Percentiles rank a stretch among this genome's conserved stretches.
phyloP scores from a whole-genome alignment of 768 basidiomycete genomes.

The Termitomyces sp. region DNA sequence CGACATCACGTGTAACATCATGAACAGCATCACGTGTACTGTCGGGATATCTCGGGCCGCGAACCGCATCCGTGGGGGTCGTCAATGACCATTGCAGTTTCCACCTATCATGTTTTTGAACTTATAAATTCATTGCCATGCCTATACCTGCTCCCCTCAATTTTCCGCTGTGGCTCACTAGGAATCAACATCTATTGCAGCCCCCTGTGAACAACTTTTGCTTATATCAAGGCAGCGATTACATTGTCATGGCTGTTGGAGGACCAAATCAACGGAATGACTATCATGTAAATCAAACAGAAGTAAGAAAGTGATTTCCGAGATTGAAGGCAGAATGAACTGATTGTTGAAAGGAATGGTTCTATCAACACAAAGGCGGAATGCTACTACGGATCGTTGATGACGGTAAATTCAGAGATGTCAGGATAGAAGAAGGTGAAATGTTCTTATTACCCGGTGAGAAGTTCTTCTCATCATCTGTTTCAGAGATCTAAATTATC shows the following conservation, averaged over 20 bases:
- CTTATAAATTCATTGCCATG: too few relatives aligned
- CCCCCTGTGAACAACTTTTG: too few relatives aligned
- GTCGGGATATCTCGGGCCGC: slow-evolving; percentile 6
- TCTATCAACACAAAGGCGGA: too few relatives aligned
- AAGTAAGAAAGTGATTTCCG: slow-evolving; percentile 41
- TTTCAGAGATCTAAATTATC: not conserved
- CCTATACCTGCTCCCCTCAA: slow-evolving; percentile 57
- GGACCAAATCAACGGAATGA: slow-evolving; percentile 40
- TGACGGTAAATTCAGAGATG: too few relatives aligned
- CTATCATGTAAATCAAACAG: slow-evolving; percentile 95
- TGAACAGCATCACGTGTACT: slow-evolving; percentile 17
- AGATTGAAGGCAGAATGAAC: not conserved
- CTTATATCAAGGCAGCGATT: slow-evolving; percentile 46
- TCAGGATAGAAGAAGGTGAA: too few relatives aligned
- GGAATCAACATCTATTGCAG: slow-evolving; percentile 79
- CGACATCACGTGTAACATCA: slow-evolving; percentile 15
- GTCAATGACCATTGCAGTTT: not conserved
- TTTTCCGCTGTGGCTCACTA: slow-evolving; percentile 82
- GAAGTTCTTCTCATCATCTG: not conserved
- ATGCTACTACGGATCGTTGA: too few relatives aligned
- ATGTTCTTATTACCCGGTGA: too few relatives aligned
- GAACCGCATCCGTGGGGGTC: not conserved
- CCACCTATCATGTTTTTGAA: not conserved
- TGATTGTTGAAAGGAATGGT: too few relatives aligned
- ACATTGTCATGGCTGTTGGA: slow-evolving; percentile 93